phyloP scores from a whole-genome alignment of 192 early-diverging fungal genomes.

The Gaertneriomyces sp. region DNA sequence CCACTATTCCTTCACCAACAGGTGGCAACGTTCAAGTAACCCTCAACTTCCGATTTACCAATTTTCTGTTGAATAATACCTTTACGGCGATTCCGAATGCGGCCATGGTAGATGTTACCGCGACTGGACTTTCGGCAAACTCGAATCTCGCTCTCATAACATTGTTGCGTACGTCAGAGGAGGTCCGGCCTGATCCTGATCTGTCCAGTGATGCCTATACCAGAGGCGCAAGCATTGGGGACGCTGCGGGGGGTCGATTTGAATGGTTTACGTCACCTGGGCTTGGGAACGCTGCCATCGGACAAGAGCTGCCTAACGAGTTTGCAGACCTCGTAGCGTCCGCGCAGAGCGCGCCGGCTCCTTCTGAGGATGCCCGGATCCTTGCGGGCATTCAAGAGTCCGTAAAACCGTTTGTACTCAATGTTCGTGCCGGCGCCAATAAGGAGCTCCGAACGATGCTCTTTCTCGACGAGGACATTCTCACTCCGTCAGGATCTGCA shows the following conservation, averaged over 20 bases:
- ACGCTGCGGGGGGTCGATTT: constrained; percentile 6
- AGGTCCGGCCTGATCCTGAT: constrained; percentile 6
- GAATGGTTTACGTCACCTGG: constrained; percentile 5
- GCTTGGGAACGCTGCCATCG: background rate
- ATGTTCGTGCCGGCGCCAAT: background rate
- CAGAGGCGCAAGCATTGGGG: constrained; percentile 9
- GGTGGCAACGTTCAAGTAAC: constrained; percentile 1
- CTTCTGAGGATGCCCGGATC: constrained; percentile 10
- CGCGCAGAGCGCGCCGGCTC: background rate
- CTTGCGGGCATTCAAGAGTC: background rate
- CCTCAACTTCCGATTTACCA: background rate
- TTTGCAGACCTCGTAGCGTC: background rate
- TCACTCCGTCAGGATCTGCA: constrained; percentile 3
- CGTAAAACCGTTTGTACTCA: background rate
- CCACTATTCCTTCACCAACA: background rate
- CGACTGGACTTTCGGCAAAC: constrained; percentile 3
- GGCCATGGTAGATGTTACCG: background rate
- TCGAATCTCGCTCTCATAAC: background rate
- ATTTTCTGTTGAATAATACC: constrained; percentile 10
- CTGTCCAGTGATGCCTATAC: constrained; percentile 3
- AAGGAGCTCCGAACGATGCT: background rate
- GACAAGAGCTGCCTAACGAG: background rate
- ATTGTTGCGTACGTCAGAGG: constrained; percentile 2
- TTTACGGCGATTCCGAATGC: constrained; percentile 10
- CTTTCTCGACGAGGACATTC: constrained; percentile 18